Conservation (phyloP, 2,329 filamentous ascomycete genomes). For the Hysterium pulicare region DNA sequence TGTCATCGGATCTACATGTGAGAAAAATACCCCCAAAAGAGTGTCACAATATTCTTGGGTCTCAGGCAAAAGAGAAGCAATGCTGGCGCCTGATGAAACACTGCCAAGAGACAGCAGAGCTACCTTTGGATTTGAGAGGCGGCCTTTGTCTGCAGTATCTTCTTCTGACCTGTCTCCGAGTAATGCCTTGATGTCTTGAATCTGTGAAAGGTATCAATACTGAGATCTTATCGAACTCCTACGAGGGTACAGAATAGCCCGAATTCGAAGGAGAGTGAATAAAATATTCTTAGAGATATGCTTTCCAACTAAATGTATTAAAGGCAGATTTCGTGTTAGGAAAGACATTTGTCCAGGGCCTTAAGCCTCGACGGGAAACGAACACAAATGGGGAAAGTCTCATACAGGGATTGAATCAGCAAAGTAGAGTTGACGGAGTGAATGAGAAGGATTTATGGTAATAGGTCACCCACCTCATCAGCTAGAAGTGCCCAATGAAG, state of each 20-base stretch:
- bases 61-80: slow-evolving; percentile 27
- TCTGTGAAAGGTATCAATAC: slow-evolving; percentile 15
- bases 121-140: slow-evolving; percentile 23
- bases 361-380: no score
- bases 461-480: slow-evolving; percentile 35
- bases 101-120: slow-evolving; percentile 32
- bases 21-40: slow-evolving; percentile 33
- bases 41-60: slow-evolving; percentile 28
- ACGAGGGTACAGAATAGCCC: no score
- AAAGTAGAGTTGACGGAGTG: no score
- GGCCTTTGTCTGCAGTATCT: slow-evolving; percentile 13
- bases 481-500: slow-evolving; percentile 39
- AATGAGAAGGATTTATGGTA: neutral
- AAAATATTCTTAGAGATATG: no score
- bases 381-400: no score
- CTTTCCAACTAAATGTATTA: no score
- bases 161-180: slow-evolving; percentile 15
- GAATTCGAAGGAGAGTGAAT: no score
- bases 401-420: neutral
- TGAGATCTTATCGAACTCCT: no score
- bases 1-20: slow-evolving; percentile 36
- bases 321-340: no score
- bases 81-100: slow-evolving; percentile 22
- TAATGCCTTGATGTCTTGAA: slow-evolving; percentile 38
- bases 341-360: no score